Evolutionary conservation across 352 stramenopile genomes (phyloP).

Genomic region (Nothophytophthora sp.): DNA sequence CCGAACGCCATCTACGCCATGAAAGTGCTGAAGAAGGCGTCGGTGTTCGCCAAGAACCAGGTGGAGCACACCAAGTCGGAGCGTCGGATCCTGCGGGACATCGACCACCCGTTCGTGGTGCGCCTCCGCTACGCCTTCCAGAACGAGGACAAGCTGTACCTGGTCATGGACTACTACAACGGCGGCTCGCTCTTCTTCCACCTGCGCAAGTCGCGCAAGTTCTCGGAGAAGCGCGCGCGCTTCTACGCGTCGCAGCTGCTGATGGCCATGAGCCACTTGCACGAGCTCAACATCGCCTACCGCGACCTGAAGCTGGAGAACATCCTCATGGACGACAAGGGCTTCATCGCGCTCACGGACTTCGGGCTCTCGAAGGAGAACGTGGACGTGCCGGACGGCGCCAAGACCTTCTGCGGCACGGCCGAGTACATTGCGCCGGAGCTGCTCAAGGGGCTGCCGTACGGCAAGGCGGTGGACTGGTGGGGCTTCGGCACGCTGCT

Average conservation of each 20-base stretch:
- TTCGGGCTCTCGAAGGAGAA: slow-evolving; percentile 90
- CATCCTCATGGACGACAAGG: slow-evolving; percentile 86
- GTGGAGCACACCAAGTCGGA: slow-evolving; percentile 89
- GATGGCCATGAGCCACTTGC: slow-evolving; percentile 77
- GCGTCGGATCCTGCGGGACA: slow-evolving; percentile 79
- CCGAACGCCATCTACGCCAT: slow-evolving; percentile 86
- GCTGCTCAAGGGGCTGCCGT: slow-evolving; percentile 79
- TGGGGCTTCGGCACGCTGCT: slow-evolving; percentile 81
- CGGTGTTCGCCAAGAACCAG: slow-evolving; percentile 89
- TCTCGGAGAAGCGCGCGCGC: slow-evolving; percentile 72
- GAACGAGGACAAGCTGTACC: slow-evolving; percentile 78
- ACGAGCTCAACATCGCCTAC: slow-evolving; percentile 90
- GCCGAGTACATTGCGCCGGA: slow-evolving; percentile 86
- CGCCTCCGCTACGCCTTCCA: slow-evolving; percentile 87
- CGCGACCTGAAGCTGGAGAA: slow-evolving; percentile 88
- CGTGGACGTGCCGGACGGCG: slow-evolving; percentile 86
- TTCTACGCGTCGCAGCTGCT: slow-evolving; percentile 90
- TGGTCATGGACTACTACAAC: slow-evolving; percentile 89
- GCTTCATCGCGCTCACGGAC: slow-evolving; percentile 80
- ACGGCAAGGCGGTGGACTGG: slow-evolving; percentile 86
- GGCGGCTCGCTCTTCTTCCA: slow-evolving; percentile 82
- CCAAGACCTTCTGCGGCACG: slow-evolving; percentile 88
- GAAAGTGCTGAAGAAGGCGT: slow-evolving; percentile 90
- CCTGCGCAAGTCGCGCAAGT: no score
- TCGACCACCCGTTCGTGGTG: slow-evolving; percentile 88